Evolutionary conservation across 129 eudicot species (phyloP).

Genomic region (Chrysanthemum makinoi): DNA sequence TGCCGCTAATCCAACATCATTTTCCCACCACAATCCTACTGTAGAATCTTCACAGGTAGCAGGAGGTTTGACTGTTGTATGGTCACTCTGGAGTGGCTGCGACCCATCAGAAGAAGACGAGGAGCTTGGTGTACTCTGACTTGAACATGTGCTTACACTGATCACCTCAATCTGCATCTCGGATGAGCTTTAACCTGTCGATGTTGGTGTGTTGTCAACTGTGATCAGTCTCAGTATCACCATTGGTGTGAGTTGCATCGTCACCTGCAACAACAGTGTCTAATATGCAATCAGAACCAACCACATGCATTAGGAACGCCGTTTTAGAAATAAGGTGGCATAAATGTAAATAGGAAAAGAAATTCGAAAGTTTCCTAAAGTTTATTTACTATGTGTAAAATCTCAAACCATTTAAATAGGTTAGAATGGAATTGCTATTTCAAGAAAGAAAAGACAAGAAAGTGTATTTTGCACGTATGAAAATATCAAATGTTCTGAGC

Average conservation of each 20-base stretch:
- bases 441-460: too few relatives aligned
- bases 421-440: too few relatives aligned
- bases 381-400: too few relatives aligned
- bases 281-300: not conserved
- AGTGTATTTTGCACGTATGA: too few relatives aligned
- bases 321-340: too few relatives aligned
- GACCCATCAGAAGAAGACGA: not conserved
- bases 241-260: constrained; percentile 2
- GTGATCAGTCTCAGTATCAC: not conserved
- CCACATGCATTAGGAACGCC: too few relatives aligned
- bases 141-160: not conserved
- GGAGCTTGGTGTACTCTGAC: not conserved
- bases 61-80: not conserved
- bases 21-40: not conserved
- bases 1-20: not conserved
- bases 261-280: constrained; percentile 1
- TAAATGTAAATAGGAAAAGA: too few relatives aligned
- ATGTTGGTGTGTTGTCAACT: not conserved
- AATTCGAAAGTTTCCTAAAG: too few relatives aligned
- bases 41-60: not conserved
- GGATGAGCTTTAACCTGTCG: not conserved
- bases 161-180: not conserved
- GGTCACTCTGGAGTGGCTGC: not conserved
- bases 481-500: too few relatives aligned
- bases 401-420: too few relatives aligned